Base-by-base conservation (phyloP, 129 eudicot species). In the Cynara cardunculus region DNA sequence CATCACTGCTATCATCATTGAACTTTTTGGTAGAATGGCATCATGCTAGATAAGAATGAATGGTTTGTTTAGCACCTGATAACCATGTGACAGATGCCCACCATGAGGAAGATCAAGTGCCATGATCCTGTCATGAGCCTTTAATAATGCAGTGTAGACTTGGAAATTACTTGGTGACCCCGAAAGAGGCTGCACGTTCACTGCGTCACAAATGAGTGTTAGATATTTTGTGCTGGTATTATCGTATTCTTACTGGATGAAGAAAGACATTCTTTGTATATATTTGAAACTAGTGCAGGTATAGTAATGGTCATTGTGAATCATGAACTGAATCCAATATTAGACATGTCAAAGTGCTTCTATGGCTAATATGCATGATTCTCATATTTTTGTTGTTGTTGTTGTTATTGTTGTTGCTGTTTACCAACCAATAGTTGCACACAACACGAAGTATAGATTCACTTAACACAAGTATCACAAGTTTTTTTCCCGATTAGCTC, bases 71-170 rank as follows among this genome's bases (percentile, higher is more conserved):
- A 44, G 56, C 78, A 95, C 99, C 99, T 96, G 98, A 85, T 92
- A 96, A 76, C 99, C 99, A 25, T 92, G 99, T 21, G 93, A 96
- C 81, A 96, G 87, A 91, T 96, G 99, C 2, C 98, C 99, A 89
- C 99, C 98, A 80, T 93, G 99, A 66, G 99, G 99, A 86, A 96
- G 99, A 93, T 96, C 99, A 78, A 96, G 99, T 8, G 97, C 99
- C 99, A 96, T 96, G 85, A 96, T 96, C 87, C 99, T 89, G 32
- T 96, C 99, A 83, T 96, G 99, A 53, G 98, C 97, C 84, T 96
- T 96, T 80, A 96, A 62, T 68, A 96, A 85, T 10, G 98, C 99
- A 83, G 99, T 91, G 84, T 96, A 96, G 73, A 96, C 99, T 2
- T 92, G 99, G 75, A 93, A 93, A 80, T 96, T 96, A 66, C 98